These are phyloP conservation scores for Metschnikowia santaceciliae DNA, from an alignment of 805 yeast species.

Conservation along the genomic window DNA sequence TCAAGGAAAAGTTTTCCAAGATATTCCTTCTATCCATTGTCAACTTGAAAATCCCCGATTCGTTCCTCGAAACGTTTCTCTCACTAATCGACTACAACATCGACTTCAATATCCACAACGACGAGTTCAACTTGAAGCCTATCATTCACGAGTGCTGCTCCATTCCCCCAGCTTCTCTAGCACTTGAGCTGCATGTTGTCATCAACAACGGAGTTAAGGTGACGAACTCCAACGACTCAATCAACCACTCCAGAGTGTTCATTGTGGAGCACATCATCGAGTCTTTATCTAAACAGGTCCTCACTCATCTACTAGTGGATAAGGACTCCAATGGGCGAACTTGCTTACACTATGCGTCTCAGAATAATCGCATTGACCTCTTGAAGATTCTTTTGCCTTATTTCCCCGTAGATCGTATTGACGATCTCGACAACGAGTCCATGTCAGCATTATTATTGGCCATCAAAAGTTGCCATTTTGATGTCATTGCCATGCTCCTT, in stretches of 20 bases:
- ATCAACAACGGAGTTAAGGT: slow-evolving; percentile 44
- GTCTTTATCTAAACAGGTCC: slow-evolving; percentile 15
- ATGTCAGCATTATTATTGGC: slow-evolving; percentile 82
- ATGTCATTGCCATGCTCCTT: slow-evolving; percentile 30
- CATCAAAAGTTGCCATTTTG: slow-evolving; percentile 62
- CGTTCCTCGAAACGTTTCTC: slow-evolving; percentile 49
- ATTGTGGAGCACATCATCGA: slow-evolving; percentile 33
- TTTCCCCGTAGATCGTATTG: slow-evolving; percentile 37
- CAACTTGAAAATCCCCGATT: slow-evolving; percentile 61
- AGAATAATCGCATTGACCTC: slow-evolving; percentile 45
- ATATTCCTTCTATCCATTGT: slow-evolving; percentile 69
- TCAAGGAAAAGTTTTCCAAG: slow-evolving; percentile 48
- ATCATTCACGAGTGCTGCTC: slow-evolving; percentile 68
- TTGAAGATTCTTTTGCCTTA: slow-evolving; percentile 39
- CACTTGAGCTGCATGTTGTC: slow-evolving; percentile 29
- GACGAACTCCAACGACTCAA: slow-evolving; percentile 33
- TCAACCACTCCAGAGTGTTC: slow-evolving; percentile 36
- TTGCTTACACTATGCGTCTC: slow-evolving; percentile 84
- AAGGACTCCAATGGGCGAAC: slow-evolving; percentile 72
- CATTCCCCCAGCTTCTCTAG: slow-evolving; percentile 35
- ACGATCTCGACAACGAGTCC: slow-evolving; percentile 64
- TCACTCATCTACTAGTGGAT: slow-evolving; percentile 24
- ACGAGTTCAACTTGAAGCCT: slow-evolving; percentile 55
- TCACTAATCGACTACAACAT: slow-evolving; percentile 44
- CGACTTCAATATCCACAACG: slow-evolving; percentile 63